A percentile compares a stretch with the other conserved stretches of the same genome.
phyloP scores from a whole-genome alignment of 2,329 filamentous ascomycete genomes.

The Fonsecaea monophora region DNA sequence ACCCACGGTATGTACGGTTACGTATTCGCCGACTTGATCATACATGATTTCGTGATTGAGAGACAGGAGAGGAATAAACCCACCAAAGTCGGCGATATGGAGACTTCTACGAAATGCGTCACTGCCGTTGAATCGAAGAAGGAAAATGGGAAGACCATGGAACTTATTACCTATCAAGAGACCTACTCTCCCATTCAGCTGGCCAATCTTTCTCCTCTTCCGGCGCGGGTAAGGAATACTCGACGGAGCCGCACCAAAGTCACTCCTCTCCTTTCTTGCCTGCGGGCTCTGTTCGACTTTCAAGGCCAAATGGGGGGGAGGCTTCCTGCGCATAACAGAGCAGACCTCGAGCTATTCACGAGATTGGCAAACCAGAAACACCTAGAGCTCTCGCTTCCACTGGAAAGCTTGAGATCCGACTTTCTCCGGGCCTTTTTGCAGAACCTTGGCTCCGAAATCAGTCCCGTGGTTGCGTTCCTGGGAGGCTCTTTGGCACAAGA shows the following conservation, averaged over 20 bases:
- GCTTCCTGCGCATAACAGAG: constrained; percentile 62
- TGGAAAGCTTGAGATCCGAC: constrained; percentile 70
- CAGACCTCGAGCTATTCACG: constrained; percentile 79
- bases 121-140: constrained; percentile 72
- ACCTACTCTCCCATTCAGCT: constrained; percentile 86
- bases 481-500: constrained; percentile 93
- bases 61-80: constrained; percentile 79
- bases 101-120: constrained; percentile 80
- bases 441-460: constrained; percentile 82
- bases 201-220: constrained; percentile 78
- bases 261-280: constrained; percentile 81
- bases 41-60: constrained; percentile 88
- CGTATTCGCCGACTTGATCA: constrained; percentile 90
- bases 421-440: constrained; percentile 85
- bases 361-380: constrained; percentile 78
- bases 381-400: constrained; percentile 72
- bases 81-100: constrained; percentile 62
- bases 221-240: constrained; percentile 71
- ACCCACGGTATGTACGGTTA: constrained; percentile 92
- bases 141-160: constrained; percentile 73
- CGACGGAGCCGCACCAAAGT: constrained; percentile 75
- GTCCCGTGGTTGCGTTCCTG: constrained; percentile 85
- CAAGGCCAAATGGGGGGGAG: constrained; percentile 64
- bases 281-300: constrained; percentile 91
- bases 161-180: constrained; percentile 91